These are phyloP conservation scores for Batkoa obscura DNA, from an alignment of 371 early-diverging fungal species.

Conservation along the genomic window DNA sequence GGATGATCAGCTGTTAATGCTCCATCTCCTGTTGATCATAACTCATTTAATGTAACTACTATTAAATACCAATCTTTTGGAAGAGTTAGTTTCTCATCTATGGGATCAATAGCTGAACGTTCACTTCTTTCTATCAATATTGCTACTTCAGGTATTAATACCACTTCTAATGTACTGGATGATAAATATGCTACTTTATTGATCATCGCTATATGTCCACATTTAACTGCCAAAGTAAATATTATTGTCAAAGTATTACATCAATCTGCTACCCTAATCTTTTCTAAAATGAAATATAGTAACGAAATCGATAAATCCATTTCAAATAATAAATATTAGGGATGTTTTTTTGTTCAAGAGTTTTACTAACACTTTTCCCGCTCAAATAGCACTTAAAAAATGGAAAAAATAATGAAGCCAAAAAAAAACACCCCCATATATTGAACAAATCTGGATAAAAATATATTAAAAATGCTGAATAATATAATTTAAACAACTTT, in stretches of 20 bases:
- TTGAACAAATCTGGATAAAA: too few species aligned
- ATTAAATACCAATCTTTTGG: background rate
- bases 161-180: conserved; percentile 12
- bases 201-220: background rate
- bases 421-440: too few species aligned
- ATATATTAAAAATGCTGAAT: too few species aligned
- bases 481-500: too few species aligned
- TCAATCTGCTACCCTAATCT: background rate
- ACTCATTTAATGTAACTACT: background rate
- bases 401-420: too few species aligned
- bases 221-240: background rate
- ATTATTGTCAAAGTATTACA: background rate
- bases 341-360: too few species aligned
- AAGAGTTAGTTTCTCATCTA: background rate
- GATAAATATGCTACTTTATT: conserved; percentile 17
- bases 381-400: too few species aligned
- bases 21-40: background rate
- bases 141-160: conserved; percentile 14
- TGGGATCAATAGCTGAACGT: background rate
- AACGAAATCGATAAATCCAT: background rate
- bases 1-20: background rate
- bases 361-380: too few species aligned
- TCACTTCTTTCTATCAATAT: background rate
- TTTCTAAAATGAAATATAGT: background rate
- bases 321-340: background rate